Evolutionary conservation across 208 protist genomes (phyloP), one percentile per base, ranked within the genome.

Genomic region (Acanthamoeba triangularis): DNA sequence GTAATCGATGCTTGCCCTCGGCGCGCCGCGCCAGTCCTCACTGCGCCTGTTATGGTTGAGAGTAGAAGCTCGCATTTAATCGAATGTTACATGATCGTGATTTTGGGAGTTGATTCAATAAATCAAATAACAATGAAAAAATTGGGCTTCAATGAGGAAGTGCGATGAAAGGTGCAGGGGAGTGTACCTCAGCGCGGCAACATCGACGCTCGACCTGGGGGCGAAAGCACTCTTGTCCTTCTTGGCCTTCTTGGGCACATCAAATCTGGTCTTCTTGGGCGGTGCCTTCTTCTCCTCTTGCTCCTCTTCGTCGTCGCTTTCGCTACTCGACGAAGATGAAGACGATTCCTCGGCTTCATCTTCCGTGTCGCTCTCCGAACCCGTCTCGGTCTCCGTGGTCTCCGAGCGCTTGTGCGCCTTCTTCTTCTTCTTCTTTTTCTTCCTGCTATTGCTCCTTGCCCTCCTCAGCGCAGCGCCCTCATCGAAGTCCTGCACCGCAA

Each of bases 1-100:
- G 74, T 84, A 84, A 28, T 84, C 74, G 41, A 84, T 84, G 37
- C 74, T 84, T 13, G 74, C 23, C 74, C 74, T 84, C 74, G 74
- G 74, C 25, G 41, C 74, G 54, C 54, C 20, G 20, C 74, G 74
- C 37, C 5, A 84, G 41, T 84, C 74, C 74, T 84, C 74, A 16
- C 74, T 84, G 30, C 74, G 74, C 41, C 74, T 84, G 74, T 59
- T 1, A 49, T 3, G 1, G 44, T 49, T 41, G 16, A 80, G 61
- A 30, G 28, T 5, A 11, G 11, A 67, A 7, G 28, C 61, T 30
- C 18, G 28, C 28, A 30, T 67, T 67, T 13, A n/a, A 7, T 30
- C 61, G 18, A 67, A 67, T 67, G 61, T n/a, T n/a, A n/a, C n/a
- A n/a, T n/a, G 5, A n/a, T 67, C 18, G 16, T n/a, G 5, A 18